Conservation (phyloP, 768 basidiomycete genomes). For the Tephrocybe sp. region DNA sequence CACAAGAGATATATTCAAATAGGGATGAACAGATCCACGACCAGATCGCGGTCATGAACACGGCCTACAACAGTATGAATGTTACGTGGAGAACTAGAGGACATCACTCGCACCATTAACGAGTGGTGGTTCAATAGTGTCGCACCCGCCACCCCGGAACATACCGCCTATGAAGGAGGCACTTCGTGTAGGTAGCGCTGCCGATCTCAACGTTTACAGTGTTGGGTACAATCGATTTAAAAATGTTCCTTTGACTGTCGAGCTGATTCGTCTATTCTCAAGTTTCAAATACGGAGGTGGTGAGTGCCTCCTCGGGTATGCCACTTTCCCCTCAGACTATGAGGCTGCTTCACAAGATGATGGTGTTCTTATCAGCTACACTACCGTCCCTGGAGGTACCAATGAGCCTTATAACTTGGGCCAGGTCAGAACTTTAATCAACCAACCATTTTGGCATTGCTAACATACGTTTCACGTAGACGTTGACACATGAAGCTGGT, state of each 20-base stretch:
- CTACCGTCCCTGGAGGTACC: slow-evolving; percentile 43
- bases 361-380: slow-evolving; percentile 44
- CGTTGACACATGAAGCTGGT: slow-evolving; percentile 54
- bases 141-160: slow-evolving; percentile 27
- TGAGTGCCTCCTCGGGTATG: slow-evolving; percentile 50
- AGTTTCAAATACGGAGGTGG: slow-evolving; percentile 38
- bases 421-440: no score
- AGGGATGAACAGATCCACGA: neutral
- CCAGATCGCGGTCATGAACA: neutral
- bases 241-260: neutral
- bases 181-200: slow-evolving; percentile 40
- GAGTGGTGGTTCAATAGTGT: neutral
- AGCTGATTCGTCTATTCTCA: slow-evolving; percentile 29
- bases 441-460: no score
- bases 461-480: slow-evolving; percentile 23
- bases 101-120: neutral
- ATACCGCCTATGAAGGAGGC: slow-evolving; percentile 49
- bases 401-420: slow-evolving; percentile 42
- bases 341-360: slow-evolving; percentile 39
- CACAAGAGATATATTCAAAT: neutral
- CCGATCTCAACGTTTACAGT: slow-evolving; percentile 50
- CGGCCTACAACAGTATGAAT: neutral
- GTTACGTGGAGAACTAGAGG: neutral
- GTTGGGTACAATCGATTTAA: slow-evolving; percentile 21
- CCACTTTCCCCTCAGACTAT: slow-evolving; percentile 51